A percentile compares a stretch with the other conserved stretches of the same genome.
Conservation (phyloP, 192 early-diverging fungal species). For the Gamsiella multidivaricata region DNA sequence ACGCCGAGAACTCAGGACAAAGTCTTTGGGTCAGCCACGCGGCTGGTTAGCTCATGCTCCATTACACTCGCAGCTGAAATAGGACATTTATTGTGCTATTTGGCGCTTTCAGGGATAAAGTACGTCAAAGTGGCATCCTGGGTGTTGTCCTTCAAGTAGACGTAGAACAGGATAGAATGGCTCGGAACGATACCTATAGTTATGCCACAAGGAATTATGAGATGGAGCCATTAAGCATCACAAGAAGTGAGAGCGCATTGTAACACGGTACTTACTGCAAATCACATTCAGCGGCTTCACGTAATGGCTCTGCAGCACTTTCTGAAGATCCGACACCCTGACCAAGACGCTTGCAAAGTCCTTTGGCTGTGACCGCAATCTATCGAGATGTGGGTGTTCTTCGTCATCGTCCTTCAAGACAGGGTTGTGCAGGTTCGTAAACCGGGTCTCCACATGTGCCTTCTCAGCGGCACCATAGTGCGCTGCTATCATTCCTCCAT, state of each 20-base stretch:
- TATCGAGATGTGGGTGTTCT: conserved; percentile 39
- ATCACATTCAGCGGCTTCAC: conserved; percentile 83
- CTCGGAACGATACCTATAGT: conserved; percentile 25
- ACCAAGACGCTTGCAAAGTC: conserved; percentile 75
- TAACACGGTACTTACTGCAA: conserved; percentile 67
- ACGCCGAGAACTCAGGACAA: too few relatives aligned
- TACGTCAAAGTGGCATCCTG: conserved; percentile 30
- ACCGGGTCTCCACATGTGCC: conserved; percentile 38
- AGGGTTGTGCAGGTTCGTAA: conserved; percentile 27
- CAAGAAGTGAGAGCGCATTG: too few relatives aligned
- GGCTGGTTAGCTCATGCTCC: too few relatives aligned
- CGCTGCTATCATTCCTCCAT: neutral
- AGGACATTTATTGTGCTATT: neutral
- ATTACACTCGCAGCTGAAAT: too few relatives aligned
- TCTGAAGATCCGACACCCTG: conserved; percentile 78
- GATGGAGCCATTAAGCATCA: too few relatives aligned
- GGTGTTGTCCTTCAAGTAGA: conserved; percentile 23
- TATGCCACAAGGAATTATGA: neutral
- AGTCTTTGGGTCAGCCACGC: too few relatives aligned
- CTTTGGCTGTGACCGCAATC: conserved; percentile 43
- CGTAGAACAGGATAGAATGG: conserved; percentile 35
- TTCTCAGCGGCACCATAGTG: conserved; percentile 49
- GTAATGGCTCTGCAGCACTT: conserved; percentile 81
- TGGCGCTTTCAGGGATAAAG: conserved; percentile 25
- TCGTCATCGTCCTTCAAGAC: conserved; percentile 16